Percentiles rank a stretch among this genome's conserved stretches.
These are phyloP conservation scores for Thelephora aurantiotincta DNA, from an alignment of 768 basidiomycete genomes.

Conservation along the genomic window DNA sequence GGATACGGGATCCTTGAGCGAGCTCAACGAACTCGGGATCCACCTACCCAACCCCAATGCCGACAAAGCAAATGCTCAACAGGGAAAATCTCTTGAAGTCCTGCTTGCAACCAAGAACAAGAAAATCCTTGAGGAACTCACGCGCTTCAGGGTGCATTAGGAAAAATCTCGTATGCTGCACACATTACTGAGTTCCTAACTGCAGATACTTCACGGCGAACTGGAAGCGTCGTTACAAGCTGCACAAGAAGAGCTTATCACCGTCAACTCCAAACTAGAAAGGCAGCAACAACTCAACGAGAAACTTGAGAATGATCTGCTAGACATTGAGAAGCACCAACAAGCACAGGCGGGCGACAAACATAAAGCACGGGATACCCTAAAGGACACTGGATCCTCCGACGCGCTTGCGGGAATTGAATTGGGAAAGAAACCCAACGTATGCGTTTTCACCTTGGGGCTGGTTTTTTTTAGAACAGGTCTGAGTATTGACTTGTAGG, in stretches of 20 bases:
- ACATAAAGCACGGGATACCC: conserved; percentile 11
- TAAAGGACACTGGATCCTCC: conserved; percentile 13
- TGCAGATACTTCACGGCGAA: conserved; percentile 70
- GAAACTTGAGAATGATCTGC: conserved; percentile 80
- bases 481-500: conserved; percentile 6
- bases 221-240: conserved; percentile 55
- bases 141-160: conserved; percentile 63
- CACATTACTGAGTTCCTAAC: neutral
- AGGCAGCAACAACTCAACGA: conserved; percentile 77
- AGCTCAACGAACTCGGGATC: conserved; percentile 29
- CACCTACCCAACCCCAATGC: conserved; percentile 84
- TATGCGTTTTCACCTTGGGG: conserved; percentile 13
- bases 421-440: conserved; percentile 40
- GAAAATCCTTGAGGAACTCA: conserved; percentile 81
- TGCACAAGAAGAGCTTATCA: conserved; percentile 42
- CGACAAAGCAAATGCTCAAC: conserved; percentile 61
- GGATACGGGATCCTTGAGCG: conserved; percentile 13
- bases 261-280: conserved; percentile 50
- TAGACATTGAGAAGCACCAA: conserved; percentile 57
- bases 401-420: conserved; percentile 67
- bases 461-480: conserved; percentile 1
- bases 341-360: conserved; percentile 20
- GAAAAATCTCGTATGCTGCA: neutral
- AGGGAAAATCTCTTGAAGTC: conserved; percentile 76
- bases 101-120: conserved; percentile 92